Evolutionary conservation across 306 rosid genomes (phyloP).

Genomic region (Trifolium fragiferum): DNA sequence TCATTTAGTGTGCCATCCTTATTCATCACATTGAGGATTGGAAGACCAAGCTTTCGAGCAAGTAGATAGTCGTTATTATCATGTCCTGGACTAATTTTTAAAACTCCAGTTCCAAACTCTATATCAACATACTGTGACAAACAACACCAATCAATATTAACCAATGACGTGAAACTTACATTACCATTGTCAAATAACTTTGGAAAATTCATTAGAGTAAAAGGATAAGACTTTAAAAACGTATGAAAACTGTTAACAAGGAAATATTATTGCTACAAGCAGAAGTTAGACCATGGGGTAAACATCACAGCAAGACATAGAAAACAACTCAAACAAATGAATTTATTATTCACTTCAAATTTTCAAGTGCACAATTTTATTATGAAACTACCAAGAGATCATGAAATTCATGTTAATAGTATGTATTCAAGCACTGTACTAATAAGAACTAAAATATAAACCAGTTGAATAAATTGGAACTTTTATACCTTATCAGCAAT

Average conservation of each 20-base stretch:
- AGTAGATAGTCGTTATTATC: constrained; percentile 93
- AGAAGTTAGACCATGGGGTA: background rate
- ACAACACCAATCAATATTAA: constrained; percentile 31
- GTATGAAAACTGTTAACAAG: background rate
- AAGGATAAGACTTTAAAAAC: background rate
- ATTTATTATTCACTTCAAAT: background rate
- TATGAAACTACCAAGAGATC: constrained; percentile 18
- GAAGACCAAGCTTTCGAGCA: constrained; percentile 97
- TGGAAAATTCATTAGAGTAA: constrained; percentile 22
- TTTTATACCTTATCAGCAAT: constrained; percentile 74
- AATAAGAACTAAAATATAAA: constrained; percentile 12
- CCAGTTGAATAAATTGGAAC: constrained; percentile 2
- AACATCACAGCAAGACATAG: constrained; percentile 11
- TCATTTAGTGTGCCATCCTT: constrained; percentile 93
- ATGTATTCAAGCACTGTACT: constrained; percentile 11
- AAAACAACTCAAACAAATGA: constrained; percentile 20
- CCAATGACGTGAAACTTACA: constrained; percentile 17
- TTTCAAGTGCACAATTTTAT: background rate
- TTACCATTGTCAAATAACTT: constrained; percentile 28
- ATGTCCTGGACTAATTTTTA: constrained; percentile 98
- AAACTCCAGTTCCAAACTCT: constrained; percentile 95
- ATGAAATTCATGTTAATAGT: constrained; percentile 2
- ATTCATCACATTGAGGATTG: constrained; percentile 96
- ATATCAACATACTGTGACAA: constrained; percentile 76
- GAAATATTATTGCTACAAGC: constrained; percentile 10